Conservation (phyloP, 331 rosid genomes). For the Quercus lobata region DNA sequence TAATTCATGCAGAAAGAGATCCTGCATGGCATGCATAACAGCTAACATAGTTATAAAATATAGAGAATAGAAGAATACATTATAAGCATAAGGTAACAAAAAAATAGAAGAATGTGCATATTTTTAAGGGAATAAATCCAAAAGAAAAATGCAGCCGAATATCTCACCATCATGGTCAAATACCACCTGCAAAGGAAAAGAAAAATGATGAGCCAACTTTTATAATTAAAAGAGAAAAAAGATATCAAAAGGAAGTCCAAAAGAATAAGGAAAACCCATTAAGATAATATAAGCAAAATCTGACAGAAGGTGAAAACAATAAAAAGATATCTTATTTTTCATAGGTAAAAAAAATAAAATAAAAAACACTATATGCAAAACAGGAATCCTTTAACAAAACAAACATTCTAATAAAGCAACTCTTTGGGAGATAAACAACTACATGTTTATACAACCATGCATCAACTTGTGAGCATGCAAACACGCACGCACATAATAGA, state of each 20-base stretch:
- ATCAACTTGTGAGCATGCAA: not conserved
- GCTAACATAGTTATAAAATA: not conserved
- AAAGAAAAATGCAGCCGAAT: not conserved
- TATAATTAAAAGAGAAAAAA: not conserved
- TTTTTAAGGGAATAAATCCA: not conserved
- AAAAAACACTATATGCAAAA: not conserved
- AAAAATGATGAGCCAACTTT: constrained; percentile 19
- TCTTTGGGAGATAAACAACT: not conserved
- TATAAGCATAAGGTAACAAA: not conserved
- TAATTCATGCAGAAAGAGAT: not conserved
- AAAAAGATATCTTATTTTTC: not conserved
- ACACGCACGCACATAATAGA: not conserved
- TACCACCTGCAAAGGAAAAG: constrained; percentile 73
- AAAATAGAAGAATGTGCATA: not conserved
- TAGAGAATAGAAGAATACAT: not conserved
- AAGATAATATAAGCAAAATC: not conserved
- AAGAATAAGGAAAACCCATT: not conserved
- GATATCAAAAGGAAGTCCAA: not conserved
- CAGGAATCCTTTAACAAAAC: not conserved
- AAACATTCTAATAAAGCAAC: not conserved
- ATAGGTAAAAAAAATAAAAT: not conserved
- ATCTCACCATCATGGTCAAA: constrained; percentile 98
- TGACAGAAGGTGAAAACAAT: not conserved
- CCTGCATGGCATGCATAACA: not conserved
- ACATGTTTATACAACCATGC: not conserved